Evolutionary conservation across 441 rosid genomes (phyloP).

Genomic region (Adansonia grandidieri): DNA sequence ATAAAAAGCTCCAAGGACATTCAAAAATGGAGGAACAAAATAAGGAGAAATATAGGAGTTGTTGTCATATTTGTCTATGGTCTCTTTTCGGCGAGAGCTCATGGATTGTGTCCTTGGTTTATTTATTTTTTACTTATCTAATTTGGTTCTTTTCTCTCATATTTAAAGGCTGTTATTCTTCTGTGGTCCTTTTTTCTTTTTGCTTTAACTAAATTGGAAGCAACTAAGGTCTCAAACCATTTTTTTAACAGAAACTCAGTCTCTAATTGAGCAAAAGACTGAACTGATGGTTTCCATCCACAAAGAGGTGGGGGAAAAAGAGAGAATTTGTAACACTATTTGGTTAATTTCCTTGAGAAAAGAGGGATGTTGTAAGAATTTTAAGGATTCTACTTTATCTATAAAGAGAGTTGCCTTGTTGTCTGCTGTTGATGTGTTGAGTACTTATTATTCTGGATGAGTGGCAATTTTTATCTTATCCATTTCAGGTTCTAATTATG

Average conservation of each 20-base stretch:
- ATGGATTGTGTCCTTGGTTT: slow-evolving; percentile 8
- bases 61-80: background rate
- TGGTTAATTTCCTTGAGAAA: background rate
- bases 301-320: background rate
- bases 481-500: slow-evolving; percentile 86
- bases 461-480: slow-evolving; percentile 5
- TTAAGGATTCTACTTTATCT: background rate
- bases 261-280: background rate
- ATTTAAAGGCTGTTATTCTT: background rate
- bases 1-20: background rate
- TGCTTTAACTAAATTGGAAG: background rate
- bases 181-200: background rate
- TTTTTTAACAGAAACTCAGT: background rate
- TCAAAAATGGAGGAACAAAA: background rate
- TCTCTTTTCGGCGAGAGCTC: background rate
- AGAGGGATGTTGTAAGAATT: background rate
- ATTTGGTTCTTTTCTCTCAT: slow-evolving; percentile 2
- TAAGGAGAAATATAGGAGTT: background rate
- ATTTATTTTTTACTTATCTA: background rate
- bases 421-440: background rate
- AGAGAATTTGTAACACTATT: background rate
- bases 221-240: background rate
- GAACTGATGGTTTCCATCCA: background rate
- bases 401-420: background rate
- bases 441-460: background rate